Percentiles rank a stretch among this genome's conserved stretches.
These are phyloP conservation scores for Amanita rimosa DNA, from an alignment of 768 basidiomycete species.

Conservation along the genomic window DNA sequence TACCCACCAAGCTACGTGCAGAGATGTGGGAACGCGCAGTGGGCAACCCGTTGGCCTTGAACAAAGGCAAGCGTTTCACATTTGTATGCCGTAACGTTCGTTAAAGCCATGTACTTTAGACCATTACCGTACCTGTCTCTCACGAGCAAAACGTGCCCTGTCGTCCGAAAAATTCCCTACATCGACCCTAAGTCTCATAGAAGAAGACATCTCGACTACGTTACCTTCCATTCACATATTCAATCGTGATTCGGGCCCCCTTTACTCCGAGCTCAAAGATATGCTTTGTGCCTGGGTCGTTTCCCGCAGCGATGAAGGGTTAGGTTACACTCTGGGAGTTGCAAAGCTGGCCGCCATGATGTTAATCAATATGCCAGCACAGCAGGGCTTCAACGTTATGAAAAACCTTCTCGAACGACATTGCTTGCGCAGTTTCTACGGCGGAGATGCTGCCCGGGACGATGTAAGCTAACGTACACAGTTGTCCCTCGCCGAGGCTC, in stretches of 20 bases:
- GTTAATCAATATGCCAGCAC: constrained; percentile 67
- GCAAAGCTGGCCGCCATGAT: constrained; percentile 81
- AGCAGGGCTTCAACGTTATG: constrained; percentile 72
- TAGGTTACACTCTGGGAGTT: constrained; percentile 60
- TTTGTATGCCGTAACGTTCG: not conserved
- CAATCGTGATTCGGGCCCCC: constrained; percentile 59
- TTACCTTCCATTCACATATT: constrained; percentile 77
- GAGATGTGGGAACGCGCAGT: constrained; percentile 78
- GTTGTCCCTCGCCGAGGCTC: constrained; percentile 8
- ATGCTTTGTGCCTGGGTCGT: constrained; percentile 86
- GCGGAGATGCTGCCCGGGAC: constrained; percentile 54
- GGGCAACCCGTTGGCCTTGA: constrained; percentile 72
- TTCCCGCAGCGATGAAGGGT: constrained; percentile 69
- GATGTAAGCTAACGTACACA: constrained; percentile 45
- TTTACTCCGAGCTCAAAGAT: constrained; percentile 75
- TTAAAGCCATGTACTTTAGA: constrained; percentile 28
- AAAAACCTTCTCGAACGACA: constrained; percentile 79
- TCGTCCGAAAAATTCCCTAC: constrained; percentile 55
- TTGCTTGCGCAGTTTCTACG: constrained; percentile 78
- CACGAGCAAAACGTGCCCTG: constrained; percentile 65
- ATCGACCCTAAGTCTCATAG: constrained; percentile 49
- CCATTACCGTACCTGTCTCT: constrained; percentile 56
- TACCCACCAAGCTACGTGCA: constrained; percentile 73
- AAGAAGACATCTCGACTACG: constrained; percentile 64
- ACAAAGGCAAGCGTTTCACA: constrained; percentile 47